A percentile compares a stretch with the other conserved stretches of the same genome.
Evolutionary conservation across 495 filamentous ascomycete species (phyloP).

Genomic region (Aspergillus sclerotioniger): DNA sequence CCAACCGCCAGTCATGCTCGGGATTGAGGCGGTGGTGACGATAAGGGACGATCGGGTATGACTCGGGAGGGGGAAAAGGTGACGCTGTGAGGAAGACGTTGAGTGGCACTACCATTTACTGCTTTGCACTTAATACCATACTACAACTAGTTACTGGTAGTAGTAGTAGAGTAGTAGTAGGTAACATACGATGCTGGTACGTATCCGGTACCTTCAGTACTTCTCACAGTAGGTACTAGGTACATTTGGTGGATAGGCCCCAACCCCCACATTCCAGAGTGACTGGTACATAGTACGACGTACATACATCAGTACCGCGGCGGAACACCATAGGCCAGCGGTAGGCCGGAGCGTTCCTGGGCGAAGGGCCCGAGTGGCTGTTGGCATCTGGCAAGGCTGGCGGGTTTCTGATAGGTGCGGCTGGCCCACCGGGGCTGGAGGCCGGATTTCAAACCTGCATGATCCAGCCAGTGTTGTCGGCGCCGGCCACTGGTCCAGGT

Average conservation of each 20-base stretch:
- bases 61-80: not conserved
- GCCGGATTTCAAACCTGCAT: slow-evolving; percentile 10
- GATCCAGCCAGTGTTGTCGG: slow-evolving; percentile 9
- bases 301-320: not conserved
- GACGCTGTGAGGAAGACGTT: not conserved
- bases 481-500: slow-evolving; percentile 7
- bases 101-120: too few relatives aligned
- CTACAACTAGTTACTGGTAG: too few relatives aligned
- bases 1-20: too few relatives aligned
- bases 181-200: too few relatives aligned
- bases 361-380: slow-evolving; percentile 17
- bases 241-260: too few relatives aligned
- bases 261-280: slow-evolving; percentile 14
- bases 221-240: too few relatives aligned
- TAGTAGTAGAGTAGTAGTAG: too few relatives aligned
- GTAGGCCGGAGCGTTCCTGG: slow-evolving; percentile 21
- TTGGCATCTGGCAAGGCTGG: slow-evolving; percentile 16
- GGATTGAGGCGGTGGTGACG: not conserved
- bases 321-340: not conserved
- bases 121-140: too few relatives aligned
- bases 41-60: not conserved
- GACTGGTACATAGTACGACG: slow-evolving; percentile 5
- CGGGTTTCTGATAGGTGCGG: slow-evolving; percentile 15
- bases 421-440: slow-evolving; percentile 10
- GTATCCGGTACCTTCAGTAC: too few relatives aligned